A percentile compares a stretch with the other conserved stretches of the same genome.
Evolutionary conservation across 2,329 filamentous ascomycete genomes (phyloP).

Genomic region (Cladosporium oxysporum): DNA sequence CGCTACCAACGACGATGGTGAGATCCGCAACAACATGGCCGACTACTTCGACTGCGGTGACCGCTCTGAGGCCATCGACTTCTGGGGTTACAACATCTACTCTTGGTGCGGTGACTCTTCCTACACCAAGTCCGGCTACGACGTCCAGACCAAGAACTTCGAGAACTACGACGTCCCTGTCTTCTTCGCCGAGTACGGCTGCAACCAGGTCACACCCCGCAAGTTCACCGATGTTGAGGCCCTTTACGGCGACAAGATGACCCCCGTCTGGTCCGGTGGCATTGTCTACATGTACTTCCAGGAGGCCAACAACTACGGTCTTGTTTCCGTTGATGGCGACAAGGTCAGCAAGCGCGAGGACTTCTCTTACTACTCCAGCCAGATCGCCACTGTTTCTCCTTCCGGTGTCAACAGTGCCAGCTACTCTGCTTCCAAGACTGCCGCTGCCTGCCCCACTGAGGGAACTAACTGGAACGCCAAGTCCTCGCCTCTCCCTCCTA

Average conservation of each 20-base stretch:
- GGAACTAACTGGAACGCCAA: conserved; percentile 68
- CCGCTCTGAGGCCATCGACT: conserved; percentile 72
- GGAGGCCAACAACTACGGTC: conserved; percentile 85
- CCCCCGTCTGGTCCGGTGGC: conserved; percentile 84
- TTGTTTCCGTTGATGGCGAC: conserved; percentile 64
- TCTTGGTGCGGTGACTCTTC: conserved; percentile 92
- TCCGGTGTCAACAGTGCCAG: conserved; percentile 63
- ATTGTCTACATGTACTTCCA: conserved; percentile 99
- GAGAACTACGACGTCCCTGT: conserved; percentile 84
- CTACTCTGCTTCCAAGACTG: conserved; percentile 75
- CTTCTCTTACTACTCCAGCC: conserved; percentile 70
- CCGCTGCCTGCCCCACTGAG: conserved; percentile 69
- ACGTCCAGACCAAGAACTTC: conserved; percentile 83
- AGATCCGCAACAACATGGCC: conserved; percentile 78
- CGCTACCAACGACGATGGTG: conserved; percentile 87
- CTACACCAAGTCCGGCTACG: conserved; percentile 76
- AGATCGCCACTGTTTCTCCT: conserved; percentile 69
- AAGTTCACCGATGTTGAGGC: conserved; percentile 81
- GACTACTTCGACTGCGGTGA: conserved; percentile 93
- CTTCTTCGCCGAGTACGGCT: conserved; percentile 99
- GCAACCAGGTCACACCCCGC: conserved; percentile 74
- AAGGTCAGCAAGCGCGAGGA: conserved; percentile 69
- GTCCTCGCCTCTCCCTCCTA: conserved; percentile 70
- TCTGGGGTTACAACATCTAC: conserved; percentile 99
- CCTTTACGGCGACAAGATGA: conserved; percentile 81